phyloP scores from a whole-genome alignment of 257 asterid species.

The Cynanchum wilfordii region DNA sequence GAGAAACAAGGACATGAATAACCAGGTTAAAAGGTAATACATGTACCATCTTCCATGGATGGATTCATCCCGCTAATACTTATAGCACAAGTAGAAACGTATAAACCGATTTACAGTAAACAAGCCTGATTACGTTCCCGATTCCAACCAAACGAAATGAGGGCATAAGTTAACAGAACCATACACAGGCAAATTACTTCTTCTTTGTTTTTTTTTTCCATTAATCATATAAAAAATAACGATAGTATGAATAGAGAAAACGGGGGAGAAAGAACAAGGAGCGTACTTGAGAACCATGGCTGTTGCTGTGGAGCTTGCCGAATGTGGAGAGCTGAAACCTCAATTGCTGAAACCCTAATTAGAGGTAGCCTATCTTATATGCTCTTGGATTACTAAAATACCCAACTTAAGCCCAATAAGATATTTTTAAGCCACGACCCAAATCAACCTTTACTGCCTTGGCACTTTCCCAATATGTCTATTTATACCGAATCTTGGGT shows the following conservation, averaged over 20 bases:
- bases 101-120: not conserved
- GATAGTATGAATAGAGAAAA: not conserved
- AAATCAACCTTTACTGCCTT: too few species aligned
- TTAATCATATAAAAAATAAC: not conserved
- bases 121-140: not conserved
- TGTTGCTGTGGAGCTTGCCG: not conserved
- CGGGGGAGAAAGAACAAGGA: not conserved
- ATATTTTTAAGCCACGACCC: not conserved
- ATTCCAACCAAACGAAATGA: not conserved
- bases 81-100: not conserved
- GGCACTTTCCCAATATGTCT: too few species aligned
- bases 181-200: not conserved
- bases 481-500: too few species aligned
- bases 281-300: conserved; percentile 40
- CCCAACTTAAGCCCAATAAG: not conserved
- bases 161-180: not conserved
- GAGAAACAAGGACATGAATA: not conserved
- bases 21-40: not conserved
- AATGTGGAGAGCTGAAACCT: conserved; percentile 4
- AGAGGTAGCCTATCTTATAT: not conserved
- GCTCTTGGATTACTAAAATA: not conserved
- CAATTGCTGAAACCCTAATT: conserved; percentile 7
- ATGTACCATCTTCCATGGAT: not conserved
- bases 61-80: not conserved
- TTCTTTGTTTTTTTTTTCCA: too few species aligned